These are phyloP conservation scores for Lineolata rhizophorae DNA, from an alignment of 495 filamentous ascomycete genomes.

Conservation along the genomic window DNA sequence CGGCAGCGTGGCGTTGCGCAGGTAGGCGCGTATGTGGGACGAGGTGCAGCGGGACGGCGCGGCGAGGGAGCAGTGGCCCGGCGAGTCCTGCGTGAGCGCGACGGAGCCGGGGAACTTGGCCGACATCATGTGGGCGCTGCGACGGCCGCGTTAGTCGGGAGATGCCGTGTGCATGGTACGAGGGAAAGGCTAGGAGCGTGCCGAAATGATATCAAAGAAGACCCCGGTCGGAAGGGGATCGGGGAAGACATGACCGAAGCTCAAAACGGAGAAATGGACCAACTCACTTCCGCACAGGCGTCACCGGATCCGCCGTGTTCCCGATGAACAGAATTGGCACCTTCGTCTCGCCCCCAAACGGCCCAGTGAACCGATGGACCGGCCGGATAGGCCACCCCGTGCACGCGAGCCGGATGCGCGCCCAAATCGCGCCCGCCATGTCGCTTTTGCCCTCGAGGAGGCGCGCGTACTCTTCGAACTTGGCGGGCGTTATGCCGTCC, in stretches of 20 bases:
- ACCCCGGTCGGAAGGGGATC: too few relatives aligned
- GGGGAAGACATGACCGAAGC: too few relatives aligned
- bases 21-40: slow-evolving; percentile 10
- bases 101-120: slow-evolving; percentile 28
- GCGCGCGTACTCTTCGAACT: slow-evolving; percentile 26
- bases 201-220: too few relatives aligned
- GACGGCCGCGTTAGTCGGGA: too few relatives aligned
- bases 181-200: too few relatives aligned
- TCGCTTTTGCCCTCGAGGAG: slow-evolving; percentile 20
- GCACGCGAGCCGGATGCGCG: not conserved
- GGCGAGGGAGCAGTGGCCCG: slow-evolving; percentile 20
- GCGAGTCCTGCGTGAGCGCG: slow-evolving; percentile 31
- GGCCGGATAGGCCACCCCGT: not conserved
- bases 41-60: slow-evolving; percentile 13
- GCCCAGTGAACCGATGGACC: not conserved
- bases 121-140: slow-evolving; percentile 5
- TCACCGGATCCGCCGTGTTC: slow-evolving; percentile 1
- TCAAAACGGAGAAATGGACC: too few relatives aligned
- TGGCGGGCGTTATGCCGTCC: slow-evolving; percentile 16
- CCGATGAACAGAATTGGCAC: slow-evolving; percentile 1
- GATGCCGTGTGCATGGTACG: too few relatives aligned
- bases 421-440: too few relatives aligned
- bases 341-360: not conserved
- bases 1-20: slow-evolving; percentile 15
- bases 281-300: slow-evolving; percentile 1